Evolutionary conservation across 2,329 filamentous ascomycete genomes (phyloP), one percentile per base, ranked within the genome.

Genomic region (Clarireedia hainanense): DNA sequence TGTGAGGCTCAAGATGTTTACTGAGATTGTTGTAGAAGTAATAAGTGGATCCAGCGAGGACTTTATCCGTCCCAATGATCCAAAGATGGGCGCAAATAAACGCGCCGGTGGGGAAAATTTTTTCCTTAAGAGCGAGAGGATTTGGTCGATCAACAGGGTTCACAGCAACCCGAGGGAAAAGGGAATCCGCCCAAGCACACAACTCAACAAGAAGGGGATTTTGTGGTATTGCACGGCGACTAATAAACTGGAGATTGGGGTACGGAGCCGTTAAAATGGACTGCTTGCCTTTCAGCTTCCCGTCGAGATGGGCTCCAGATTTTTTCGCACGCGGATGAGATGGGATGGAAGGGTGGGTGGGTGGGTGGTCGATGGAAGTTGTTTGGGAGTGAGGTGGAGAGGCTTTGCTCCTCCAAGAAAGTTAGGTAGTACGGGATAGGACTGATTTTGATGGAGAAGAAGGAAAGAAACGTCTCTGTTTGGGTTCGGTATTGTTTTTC

Each of bases 191-290:
- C 52, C 43, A 50, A 27, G 46, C 12, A 50, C 30, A 12, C 30
- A 34, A 34, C 30, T 34, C 30, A 34, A 12, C 30, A 34, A 14
- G 36, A 43, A 24, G 27, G 30, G 45, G 43, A 27, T 12, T 54
- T 9, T 34, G 30, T 34, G 30, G 30, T 37, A 45, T 54, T 30
- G 52, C 34, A 54, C 52, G 52, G 52, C 52, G 52, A 39, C 45
- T 54, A 54, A 49, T 54, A 54, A 54, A 54, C 30, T 54, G 52
- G 52, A 54, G 52, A 54, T 54, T 49, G 43, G 34, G 49, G 49
- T 23, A 46, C 43, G 42, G 43, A 42, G 43, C 26, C 39, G 52
- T 24, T 46, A 23, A 49, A 45, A 36, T 54, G 47, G 47, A 46
- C 39, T 53, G 46, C 30, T 49, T 48, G 43, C 12, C 30, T 48